A percentile compares a stretch with the other conserved stretches of the same genome.
Evolutionary conservation across 768 basidiomycete species (phyloP).

Genomic region (Lyophyllum shimeji): DNA sequence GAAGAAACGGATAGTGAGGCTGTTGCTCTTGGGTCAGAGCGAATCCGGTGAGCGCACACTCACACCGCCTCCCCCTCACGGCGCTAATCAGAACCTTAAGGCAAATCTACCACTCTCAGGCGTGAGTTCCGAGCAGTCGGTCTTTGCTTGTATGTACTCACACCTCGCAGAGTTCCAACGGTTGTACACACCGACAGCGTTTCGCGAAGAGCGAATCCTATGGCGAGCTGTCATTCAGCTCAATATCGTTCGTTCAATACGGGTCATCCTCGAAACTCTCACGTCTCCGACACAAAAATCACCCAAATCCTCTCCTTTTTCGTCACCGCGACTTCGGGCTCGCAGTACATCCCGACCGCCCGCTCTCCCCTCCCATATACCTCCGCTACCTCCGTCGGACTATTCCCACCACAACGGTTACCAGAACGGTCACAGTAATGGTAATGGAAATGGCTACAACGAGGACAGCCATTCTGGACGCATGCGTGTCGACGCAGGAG

Average conservation of each 20-base stretch:
- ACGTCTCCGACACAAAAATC: slow-evolving; percentile 31
- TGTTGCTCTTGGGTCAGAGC: slow-evolving; percentile 79
- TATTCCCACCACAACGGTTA: slow-evolving; percentile 10
- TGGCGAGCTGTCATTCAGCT: slow-evolving; percentile 85
- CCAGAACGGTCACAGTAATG: slow-evolving; percentile 3
- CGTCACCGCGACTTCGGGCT: slow-evolving; percentile 34
- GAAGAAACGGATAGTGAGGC: slow-evolving; percentile 69
- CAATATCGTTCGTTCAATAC: slow-evolving; percentile 77
- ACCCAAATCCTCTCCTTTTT: slow-evolving; percentile 33
- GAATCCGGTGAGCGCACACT: slow-evolving; percentile 61
- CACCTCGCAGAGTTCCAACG: slow-evolving; percentile 65
- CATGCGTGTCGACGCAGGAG: slow-evolving; percentile 16
- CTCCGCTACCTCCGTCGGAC: slow-evolving; percentile 16
- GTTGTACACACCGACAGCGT: slow-evolving; percentile 72
- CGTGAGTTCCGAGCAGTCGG: slow-evolving; percentile 49
- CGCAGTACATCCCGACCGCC: slow-evolving; percentile 33
- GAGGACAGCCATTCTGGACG: slow-evolving; percentile 4
- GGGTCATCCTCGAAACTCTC: slow-evolving; percentile 65
- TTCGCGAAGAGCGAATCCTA: slow-evolving; percentile 73
- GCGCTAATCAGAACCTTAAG: slow-evolving; percentile 32
- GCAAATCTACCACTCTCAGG: slow-evolving; percentile 79
- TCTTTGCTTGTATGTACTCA: slow-evolving; percentile 5
- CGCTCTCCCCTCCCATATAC: slow-evolving; percentile 21
- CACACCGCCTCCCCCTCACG: background rate
- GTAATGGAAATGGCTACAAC: slow-evolving; percentile 9